Evolutionary conservation across 2,329 filamentous ascomycete species (phyloP), one percentile per base, ranked within the genome.

Genomic region (Zarea fungicola): DNA sequence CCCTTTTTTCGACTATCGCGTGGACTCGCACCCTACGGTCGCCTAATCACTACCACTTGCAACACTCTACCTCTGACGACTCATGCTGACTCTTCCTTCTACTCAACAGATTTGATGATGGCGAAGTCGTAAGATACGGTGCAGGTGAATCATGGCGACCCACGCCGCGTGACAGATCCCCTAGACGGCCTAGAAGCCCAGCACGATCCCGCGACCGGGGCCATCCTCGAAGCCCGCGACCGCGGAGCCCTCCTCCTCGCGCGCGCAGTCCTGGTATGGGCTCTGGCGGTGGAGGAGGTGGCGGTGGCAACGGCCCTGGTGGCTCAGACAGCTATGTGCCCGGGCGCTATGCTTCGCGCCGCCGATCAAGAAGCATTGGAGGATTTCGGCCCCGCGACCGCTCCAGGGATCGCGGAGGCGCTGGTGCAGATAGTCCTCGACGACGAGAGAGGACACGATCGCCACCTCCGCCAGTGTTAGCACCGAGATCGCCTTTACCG

Each of bases 131-230:
- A 54, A 71, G 78, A 58, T 82, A 81, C 60, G 78, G 78, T 44
- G 79, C 79, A 11, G 78, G 78, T 51, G 78, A 82, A 63, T 81
- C 77, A 31, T 82, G 80, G 70, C 69, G 78, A 51, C 78, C 78
- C 10, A 81, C 76, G 51, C 79, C 78, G 43, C 65, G 73, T 7
- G 56, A 52, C 21, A 56, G 63, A 50, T 63, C 54, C 51, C 58
- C 58, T 14, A 56, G 63, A 39, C 59, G 62, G 51, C 52, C 56
- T 18, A 61, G 64, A 48, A 68, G 65, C 52, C 65, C 64, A 19
- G 52, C 61, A 39, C 61, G 63, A 16, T 44, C 48, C 29, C 51
- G 52, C 28, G 63, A 65, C 19, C 21, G 49, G 25, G 42, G 29
- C 29, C 58, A 62, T 52, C 54, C 58, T 9, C 59, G 63, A 43